phyloP scores from a whole-genome alignment of 139 green algal genomes.

The Tetraselmis chui region DNA sequence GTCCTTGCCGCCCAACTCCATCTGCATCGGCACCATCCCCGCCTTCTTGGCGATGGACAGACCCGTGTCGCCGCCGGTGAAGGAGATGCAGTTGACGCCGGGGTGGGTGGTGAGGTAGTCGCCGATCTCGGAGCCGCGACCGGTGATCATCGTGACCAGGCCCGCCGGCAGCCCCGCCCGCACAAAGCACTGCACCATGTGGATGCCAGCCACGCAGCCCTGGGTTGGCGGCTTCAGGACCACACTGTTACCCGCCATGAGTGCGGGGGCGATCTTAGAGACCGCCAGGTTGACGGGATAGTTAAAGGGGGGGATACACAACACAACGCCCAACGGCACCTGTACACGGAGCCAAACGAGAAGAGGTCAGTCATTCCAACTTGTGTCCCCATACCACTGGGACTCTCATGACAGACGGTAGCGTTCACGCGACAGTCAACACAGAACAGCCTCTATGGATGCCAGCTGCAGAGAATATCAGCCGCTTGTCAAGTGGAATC shows the following conservation, averaged over 20 bases:
- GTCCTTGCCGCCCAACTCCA: conserved; percentile 97
- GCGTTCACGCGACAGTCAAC: neutral
- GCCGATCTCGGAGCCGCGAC: conserved; percentile 84
- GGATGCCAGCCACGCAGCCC: conserved; percentile 69
- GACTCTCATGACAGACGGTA: too few species aligned
- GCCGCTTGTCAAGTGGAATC: too few species aligned
- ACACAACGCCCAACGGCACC: conserved; percentile 85
- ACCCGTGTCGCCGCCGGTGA: conserved; percentile 80
- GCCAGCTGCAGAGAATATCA: too few species aligned
- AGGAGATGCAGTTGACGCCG: conserved; percentile 77
- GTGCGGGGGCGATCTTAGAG: conserved; percentile 86
- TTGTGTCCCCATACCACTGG: neutral
- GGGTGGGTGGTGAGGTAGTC: conserved; percentile 91
- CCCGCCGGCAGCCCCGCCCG: conserved; percentile 74
- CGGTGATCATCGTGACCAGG: conserved; percentile 71
- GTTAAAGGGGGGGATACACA: conserved; percentile 97
- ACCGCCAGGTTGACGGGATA: conserved; percentile 95
- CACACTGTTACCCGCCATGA: conserved; percentile 94
- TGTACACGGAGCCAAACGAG: conserved; percentile 17
- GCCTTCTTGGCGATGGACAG: conserved; percentile 71
- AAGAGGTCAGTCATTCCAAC: neutral
- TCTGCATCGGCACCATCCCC: conserved; percentile 90
- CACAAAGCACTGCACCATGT: conserved; percentile 86
- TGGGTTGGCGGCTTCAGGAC: conserved; percentile 93
- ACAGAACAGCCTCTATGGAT: neutral